Percentiles rank a stretch among this genome's conserved stretches.
Conservation (phyloP, 768 basidiomycete genomes). For the Tylopilus sp. region DNA sequence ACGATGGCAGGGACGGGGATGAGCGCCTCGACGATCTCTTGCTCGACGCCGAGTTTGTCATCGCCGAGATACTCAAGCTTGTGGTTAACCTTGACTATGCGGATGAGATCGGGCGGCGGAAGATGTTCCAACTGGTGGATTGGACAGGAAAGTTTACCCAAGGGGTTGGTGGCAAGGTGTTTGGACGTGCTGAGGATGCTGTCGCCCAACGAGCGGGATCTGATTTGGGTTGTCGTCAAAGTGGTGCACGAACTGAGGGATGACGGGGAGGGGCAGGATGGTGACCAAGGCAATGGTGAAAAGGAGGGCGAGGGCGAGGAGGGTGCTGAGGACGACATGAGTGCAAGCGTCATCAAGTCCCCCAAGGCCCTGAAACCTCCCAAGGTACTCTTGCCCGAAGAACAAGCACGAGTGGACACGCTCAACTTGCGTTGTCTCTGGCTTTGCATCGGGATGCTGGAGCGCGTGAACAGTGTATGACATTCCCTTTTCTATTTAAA, state of each 20-base stretch:
- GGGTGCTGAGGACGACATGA: neutral
- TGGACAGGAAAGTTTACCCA: slow-evolving; percentile 64
- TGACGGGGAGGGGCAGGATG: slow-evolving; percentile 39
- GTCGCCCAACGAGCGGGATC: slow-evolving; percentile 72
- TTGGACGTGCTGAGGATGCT: slow-evolving; percentile 79
- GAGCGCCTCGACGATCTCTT: slow-evolving; percentile 37
- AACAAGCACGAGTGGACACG: slow-evolving; percentile 52
- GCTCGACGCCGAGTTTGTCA: slow-evolving; percentile 50
- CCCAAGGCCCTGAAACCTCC: slow-evolving; percentile 20
- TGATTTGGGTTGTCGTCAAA: slow-evolving; percentile 87
- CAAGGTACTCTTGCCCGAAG: slow-evolving; percentile 53
- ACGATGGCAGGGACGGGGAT: slow-evolving; percentile 46
- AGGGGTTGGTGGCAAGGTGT: slow-evolving; percentile 64
- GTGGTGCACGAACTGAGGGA: slow-evolving; percentile 75
- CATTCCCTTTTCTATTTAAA: neutral
- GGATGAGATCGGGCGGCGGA: slow-evolving; percentile 86
- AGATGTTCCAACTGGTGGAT: slow-evolving; percentile 86
- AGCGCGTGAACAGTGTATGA: slow-evolving; percentile 80
- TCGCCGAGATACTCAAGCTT: slow-evolving; percentile 79
- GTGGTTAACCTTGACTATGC: slow-evolving; percentile 83
- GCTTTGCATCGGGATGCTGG: slow-evolving; percentile 75
- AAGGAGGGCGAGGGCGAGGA: slow-evolving; percentile 21
- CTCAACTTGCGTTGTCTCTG: slow-evolving; percentile 74
- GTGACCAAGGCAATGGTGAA: slow-evolving; percentile 31
- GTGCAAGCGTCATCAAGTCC: slow-evolving; percentile 4